These are phyloP conservation scores for Penicillium sp. DNA, from an alignment of 2,329 filamentous ascomycete species.

Conservation along the genomic window DNA sequence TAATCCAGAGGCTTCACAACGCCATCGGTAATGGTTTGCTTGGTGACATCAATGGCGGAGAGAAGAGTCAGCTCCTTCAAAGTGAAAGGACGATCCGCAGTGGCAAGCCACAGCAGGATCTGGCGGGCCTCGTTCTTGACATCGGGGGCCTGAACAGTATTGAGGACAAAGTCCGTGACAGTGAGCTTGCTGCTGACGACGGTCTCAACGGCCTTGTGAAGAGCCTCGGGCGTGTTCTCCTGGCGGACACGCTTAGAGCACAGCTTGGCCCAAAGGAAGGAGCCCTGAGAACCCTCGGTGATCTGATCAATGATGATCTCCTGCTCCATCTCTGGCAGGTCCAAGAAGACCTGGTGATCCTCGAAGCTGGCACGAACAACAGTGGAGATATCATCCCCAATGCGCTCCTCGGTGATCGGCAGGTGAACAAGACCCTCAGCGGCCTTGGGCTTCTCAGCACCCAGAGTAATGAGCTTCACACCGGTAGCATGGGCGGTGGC, in stretches of 20 bases:
- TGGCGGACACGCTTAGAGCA: conserved; percentile 30
- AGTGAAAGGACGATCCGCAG: conserved; percentile 36
- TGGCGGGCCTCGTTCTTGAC: conserved; percentile 32
- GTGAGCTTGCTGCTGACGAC: conserved; percentile 27
- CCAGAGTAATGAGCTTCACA: conserved; percentile 34
- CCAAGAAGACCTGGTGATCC: conserved; percentile 20
- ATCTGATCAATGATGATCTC: conserved; percentile 36
- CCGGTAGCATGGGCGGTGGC: conserved; percentile 23
- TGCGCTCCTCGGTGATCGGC: conserved; percentile 31
- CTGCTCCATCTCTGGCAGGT: conserved; percentile 32
- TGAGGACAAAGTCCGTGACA: conserved; percentile 33
- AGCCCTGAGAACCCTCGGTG: conserved; percentile 34
- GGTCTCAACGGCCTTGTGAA: conserved; percentile 31
- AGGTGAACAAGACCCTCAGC: conserved; percentile 18
- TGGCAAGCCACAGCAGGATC: conserved; percentile 41
- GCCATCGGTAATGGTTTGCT: conserved; percentile 27
- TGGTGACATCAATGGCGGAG: conserved; percentile 31
- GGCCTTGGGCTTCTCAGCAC: conserved; percentile 20
- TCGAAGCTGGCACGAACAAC: conserved; percentile 34
- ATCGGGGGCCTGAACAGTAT: conserved; percentile 24
- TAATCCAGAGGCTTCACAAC: conserved; percentile 26
- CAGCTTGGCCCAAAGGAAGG: conserved; percentile 43
- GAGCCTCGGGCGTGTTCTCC: conserved; percentile 26
- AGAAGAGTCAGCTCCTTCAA: conserved; percentile 34
- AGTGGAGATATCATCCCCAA: conserved; percentile 38